Percentiles rank a stretch among this genome's conserved stretches.
These are phyloP conservation scores for Neopestalotiopsis sp. DNA, from an alignment of 2,329 filamentous ascomycete species.

Conservation along the genomic window DNA sequence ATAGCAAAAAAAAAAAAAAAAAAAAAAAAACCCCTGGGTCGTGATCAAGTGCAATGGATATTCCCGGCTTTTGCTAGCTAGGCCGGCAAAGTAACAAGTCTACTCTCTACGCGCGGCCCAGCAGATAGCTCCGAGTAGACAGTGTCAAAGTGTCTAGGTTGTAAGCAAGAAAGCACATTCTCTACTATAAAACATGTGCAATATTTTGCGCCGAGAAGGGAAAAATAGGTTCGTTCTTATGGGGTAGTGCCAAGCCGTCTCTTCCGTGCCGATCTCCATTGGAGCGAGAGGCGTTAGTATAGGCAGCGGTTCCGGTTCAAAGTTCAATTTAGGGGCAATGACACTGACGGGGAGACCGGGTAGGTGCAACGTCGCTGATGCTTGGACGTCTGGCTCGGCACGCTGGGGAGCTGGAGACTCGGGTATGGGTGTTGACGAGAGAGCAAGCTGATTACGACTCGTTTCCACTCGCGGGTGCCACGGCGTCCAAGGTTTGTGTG, in stretches of 20 bases:
- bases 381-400: not conserved
- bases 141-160: no score
- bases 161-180: no score
- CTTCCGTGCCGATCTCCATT: slow-evolving; percentile 8
- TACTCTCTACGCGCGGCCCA: no score
- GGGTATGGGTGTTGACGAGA: not conserved
- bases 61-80: no score
- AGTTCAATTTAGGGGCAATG: not conserved
- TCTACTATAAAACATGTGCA: no score
- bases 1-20: no score
- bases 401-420: not conserved
- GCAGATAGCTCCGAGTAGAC: no score
- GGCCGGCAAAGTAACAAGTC: no score
- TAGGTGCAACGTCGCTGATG: not conserved
- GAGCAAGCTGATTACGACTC: not conserved
- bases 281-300: slow-evolving; percentile 1
- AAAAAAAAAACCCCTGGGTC: no score
- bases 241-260: slow-evolving; percentile 1
- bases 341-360: not conserved
- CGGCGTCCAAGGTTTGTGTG: not conserved
- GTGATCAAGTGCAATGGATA: no score
- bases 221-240: not conserved
- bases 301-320: not conserved
- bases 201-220: not conserved
- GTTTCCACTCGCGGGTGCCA: not conserved